A percentile compares a stretch with the other conserved stretches of the same genome.
Conservation (phyloP, 768 basidiomycete genomes). For the Podaxis sp. region DNA sequence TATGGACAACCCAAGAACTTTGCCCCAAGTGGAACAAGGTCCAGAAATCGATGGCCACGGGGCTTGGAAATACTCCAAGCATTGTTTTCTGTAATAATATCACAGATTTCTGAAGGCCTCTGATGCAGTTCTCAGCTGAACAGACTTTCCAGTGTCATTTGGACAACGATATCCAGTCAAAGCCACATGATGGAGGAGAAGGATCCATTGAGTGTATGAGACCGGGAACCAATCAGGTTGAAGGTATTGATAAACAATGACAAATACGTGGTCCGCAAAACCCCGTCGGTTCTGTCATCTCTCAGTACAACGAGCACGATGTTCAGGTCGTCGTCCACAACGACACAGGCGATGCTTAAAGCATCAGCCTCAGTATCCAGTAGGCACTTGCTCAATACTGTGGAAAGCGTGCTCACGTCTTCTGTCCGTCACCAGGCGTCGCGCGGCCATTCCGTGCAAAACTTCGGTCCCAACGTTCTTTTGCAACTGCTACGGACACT, state of each 20-base stretch:
- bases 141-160: no score
- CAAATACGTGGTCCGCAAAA: conserved; percentile 25
- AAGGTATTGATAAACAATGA: conserved; percentile 3
- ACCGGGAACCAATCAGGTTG: background rate
- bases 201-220: background rate
- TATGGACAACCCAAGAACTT: background rate
- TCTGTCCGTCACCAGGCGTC: conserved; percentile 21
- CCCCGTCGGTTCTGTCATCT: conserved; percentile 23
- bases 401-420: background rate
- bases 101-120: background rate
- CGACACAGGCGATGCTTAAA: conserved; percentile 36
- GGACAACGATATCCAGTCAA: no score
- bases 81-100: background rate
- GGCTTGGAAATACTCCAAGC: background rate
- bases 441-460: conserved; percentile 34
- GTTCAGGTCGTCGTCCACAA: conserved; percentile 35
- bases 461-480: conserved; percentile 37
- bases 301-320: conserved; percentile 35
- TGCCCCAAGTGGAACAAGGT: conserved; percentile 1
- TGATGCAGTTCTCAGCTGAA: no score
- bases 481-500: conserved; percentile 81
- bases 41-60: background rate
- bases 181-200: background rate
- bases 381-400: conserved; percentile 20
- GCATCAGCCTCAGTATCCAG: conserved; percentile 27